Evolutionary conservation across 352 stramenopile species (phyloP), one percentile per base, ranked within the genome.

Genomic region (Globisporangium uncinulatum): DNA sequence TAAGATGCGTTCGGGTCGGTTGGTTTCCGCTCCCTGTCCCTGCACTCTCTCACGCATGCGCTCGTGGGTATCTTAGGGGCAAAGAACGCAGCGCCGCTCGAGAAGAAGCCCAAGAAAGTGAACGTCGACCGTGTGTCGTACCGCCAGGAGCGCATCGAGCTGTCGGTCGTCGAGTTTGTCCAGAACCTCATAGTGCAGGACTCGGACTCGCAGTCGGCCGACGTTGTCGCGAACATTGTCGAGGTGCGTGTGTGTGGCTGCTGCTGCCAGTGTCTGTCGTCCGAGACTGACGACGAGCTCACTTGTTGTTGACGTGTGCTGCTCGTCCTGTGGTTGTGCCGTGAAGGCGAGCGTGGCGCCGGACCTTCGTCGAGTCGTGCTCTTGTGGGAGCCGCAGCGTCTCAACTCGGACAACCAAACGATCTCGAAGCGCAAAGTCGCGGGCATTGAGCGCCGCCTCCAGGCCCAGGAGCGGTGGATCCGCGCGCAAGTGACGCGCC

Each of bases 361-460:
- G 20, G 83, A 90, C 53, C 64, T 93, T 37, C 66, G 80, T 44
- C 65, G 77, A 20, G 67, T 89, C 10, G 70, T 93, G 51, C 55
- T 93, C 53, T 84, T 75, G 48, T 93, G 83, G 83, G 80, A 91
- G 34, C 79, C 83, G 6, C 66, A 78, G 34, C 83, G 83, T 17
- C 59, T 79, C 44, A 78, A 87, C 61, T 89, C 80, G 45, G 68
- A 74, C 34, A 86, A 89, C 65, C 80, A 89, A 59, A 72, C 54
- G 10, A 87, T 93, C 51, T 76, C 71, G 6, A 93, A 93, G 69
- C 81, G 78, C 46, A 93, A 89, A 65, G 61, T 83, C 2, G 71
- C 74, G 13, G 79, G 71, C 48, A 71, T 91, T 19, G 72, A 82
- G 57, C 84, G 79, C 42, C 71, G 74, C 20, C 77, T 93, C 32